Evolutionary conservation across 2,329 filamentous ascomycete species (phyloP).

Genomic region (Furcasterigmium sp.): DNA sequence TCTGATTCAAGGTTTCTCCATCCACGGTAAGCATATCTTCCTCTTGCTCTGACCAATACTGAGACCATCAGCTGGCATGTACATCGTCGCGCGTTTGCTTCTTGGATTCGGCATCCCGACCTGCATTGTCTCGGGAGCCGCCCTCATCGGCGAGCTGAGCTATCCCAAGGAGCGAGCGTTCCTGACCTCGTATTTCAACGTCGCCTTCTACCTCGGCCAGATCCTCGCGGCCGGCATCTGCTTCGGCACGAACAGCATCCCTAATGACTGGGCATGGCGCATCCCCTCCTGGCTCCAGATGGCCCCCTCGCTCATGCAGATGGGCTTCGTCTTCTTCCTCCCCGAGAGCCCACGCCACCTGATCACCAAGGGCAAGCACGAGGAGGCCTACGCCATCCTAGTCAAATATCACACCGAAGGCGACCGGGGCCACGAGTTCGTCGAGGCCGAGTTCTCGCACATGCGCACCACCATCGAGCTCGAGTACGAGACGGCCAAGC

Average conservation of each 20-base stretch:
- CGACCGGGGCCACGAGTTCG: slow-evolving; percentile 40
- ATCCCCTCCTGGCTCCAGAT: slow-evolving; percentile 41
- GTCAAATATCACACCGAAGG: slow-evolving; percentile 46
- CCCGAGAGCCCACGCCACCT: slow-evolving; percentile 26
- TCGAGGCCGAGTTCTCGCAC: slow-evolving; percentile 54
- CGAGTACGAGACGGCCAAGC: slow-evolving; percentile 43
- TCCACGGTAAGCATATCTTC: slow-evolving; percentile 27
- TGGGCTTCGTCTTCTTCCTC: slow-evolving; percentile 26
- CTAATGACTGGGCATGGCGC: slow-evolving; percentile 32
- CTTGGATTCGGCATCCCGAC: slow-evolving; percentile 55
- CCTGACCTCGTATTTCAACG: slow-evolving; percentile 53
- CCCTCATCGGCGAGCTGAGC: slow-evolving; percentile 52
- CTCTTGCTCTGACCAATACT: background rate
- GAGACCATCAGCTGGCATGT: slow-evolving; percentile 32
- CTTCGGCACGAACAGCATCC: slow-evolving; percentile 36
- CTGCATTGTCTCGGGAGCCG: slow-evolving; percentile 52
- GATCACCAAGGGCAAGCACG: slow-evolving; percentile 18
- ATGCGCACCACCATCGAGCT: slow-evolving; percentile 50
- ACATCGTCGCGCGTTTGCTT: slow-evolving; percentile 49
- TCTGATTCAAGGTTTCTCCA: slow-evolving; percentile 48
- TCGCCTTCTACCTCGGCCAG: slow-evolving; percentile 46
- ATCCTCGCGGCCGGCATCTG: slow-evolving; percentile 43
- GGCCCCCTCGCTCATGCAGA: slow-evolving; percentile 33
- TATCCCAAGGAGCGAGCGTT: slow-evolving; percentile 55
- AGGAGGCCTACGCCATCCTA: slow-evolving; percentile 22